Evolutionary conservation across 2,329 filamentous ascomycete species (phyloP), one percentile per base, ranked within the genome.

Genomic region (Sporothrix protearum): DNA sequence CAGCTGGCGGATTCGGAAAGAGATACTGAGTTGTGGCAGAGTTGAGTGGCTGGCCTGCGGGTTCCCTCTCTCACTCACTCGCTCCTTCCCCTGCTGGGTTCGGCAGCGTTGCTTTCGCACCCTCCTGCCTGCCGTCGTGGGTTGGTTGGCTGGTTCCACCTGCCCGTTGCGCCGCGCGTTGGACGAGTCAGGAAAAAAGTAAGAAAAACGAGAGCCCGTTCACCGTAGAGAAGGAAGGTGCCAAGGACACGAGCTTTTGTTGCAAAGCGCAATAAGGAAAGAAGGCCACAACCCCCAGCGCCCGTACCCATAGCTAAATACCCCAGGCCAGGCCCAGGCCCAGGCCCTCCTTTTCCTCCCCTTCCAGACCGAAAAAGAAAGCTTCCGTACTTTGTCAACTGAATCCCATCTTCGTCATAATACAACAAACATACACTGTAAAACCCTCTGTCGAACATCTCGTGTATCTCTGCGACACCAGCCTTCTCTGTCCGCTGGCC

Each of bases 211-310:
- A 22, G n/a, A 8, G n/a, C 3, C 19, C 9, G n/a, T 8, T 6
- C 5, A 7, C 3, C 19, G 7, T 2, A 53, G 8, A 47, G 6
- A 25, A 33, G 45, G 64, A 67, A 67, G 30, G 64, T 33, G 63
- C 63, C 61, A 64, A 64, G 36, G 64, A 67, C 64, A 67, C 28
- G 64, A 67, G 25, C 42, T 33, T 59, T 49, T 66, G 12, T 47
- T 47, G 33, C 33, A 16, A 42, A 59, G 30, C 30, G 55, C 57
- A 61, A 63, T 63, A 33, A 61, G 57, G 57, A 61, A 61, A 61
- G 33, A 33, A 42, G 53, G 53, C 33, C 55, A n/a, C 49, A 51
- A 8, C 25, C 49, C 49, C 25, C 25, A 25, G 49, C 49, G 22
- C n/a, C 49, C 22, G n/a, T n/a, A n/a, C n/a, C n/a, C n/a, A n/a